Conservation (phyloP, 2,329 filamentous ascomycete species). For the Ceratocystiopsis sp. region DNA sequence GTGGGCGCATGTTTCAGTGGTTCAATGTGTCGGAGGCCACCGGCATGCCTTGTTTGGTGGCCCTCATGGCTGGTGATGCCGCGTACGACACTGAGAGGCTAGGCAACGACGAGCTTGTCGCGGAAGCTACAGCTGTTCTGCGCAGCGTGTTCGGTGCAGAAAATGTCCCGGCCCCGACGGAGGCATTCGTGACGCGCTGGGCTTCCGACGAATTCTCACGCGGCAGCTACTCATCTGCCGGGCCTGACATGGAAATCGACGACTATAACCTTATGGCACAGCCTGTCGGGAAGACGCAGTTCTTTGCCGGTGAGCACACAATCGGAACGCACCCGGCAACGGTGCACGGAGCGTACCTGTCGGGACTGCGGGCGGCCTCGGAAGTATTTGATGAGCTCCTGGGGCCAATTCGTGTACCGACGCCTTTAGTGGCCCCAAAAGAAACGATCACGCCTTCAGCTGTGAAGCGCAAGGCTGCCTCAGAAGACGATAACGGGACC, state of each 20-base stretch:
- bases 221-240: slow-evolving; percentile 91
- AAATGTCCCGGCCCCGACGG: slow-evolving; percentile 58
- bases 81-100: slow-evolving; percentile 73
- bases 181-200: slow-evolving; percentile 87
- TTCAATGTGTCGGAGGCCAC: slow-evolving; percentile 89
- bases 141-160: slow-evolving; percentile 51
- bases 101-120: slow-evolving; percentile 57
- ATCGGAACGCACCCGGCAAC: slow-evolving; percentile 92
- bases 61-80: slow-evolving; percentile 89
- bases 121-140: slow-evolving; percentile 65
- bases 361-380: slow-evolving; percentile 73
- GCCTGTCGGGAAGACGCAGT: slow-evolving; percentile 59
- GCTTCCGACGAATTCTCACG: slow-evolving; percentile 77
- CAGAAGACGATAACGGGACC: slow-evolving; percentile 5
- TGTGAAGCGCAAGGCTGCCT: slow-evolving; percentile 35
- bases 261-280: slow-evolving; percentile 90
- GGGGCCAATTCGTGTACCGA: slow-evolving; percentile 62
- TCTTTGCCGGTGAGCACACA: slow-evolving; percentile 93
- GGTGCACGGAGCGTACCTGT: slow-evolving; percentile 90
- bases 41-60: slow-evolving; percentile 73
- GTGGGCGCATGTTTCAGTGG: slow-evolving; percentile 94
- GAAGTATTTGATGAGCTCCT: slow-evolving; percentile 69
- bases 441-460: slow-evolving; percentile 19
- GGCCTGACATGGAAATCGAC: slow-evolving; percentile 60
- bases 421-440: slow-evolving; percentile 56